Conservation (phyloP, 164 flowering plant species). For the Annona squamosa region DNA sequence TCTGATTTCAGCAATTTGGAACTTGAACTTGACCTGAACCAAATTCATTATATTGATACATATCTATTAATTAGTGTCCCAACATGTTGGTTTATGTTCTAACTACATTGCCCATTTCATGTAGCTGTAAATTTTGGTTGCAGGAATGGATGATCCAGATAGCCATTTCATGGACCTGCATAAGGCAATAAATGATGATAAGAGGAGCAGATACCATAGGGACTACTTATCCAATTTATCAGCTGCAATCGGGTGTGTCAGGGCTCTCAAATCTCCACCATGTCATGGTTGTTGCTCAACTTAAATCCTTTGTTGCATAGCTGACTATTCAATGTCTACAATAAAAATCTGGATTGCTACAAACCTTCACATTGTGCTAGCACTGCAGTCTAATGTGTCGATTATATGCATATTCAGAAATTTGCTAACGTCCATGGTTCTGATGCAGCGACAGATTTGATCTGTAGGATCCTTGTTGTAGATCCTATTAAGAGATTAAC, state of each 20-base stretch:
- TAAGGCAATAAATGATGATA: constrained; percentile 58
- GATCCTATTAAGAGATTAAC: constrained; percentile 24
- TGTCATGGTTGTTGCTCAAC: too few relatives aligned
- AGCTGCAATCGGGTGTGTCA: constrained; percentile 59
- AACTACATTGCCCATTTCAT: background rate
- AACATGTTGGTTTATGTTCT: background rate
- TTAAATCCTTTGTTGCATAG: too few relatives aligned
- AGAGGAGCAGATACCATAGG: constrained; percentile 66
- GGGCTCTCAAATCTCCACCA: background rate
- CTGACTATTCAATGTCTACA: too few relatives aligned
- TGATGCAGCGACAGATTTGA: constrained; percentile 18
- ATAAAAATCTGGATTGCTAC: too few relatives aligned
- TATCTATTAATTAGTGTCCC: background rate
- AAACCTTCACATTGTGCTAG: too few relatives aligned
- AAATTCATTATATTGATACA: background rate
- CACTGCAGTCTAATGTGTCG: too few relatives aligned
- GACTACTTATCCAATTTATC: constrained; percentile 83
- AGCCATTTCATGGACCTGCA: constrained; percentile 26
- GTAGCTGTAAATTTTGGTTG: constrained; percentile 3
- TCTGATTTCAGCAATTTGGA: too few relatives aligned
- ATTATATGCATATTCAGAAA: too few relatives aligned
- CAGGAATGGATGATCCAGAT: constrained; percentile 87
- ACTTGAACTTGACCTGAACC: background rate
- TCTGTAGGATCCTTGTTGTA: constrained; percentile 17
- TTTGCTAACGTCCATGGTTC: too few relatives aligned